These are phyloP conservation scores for Cladophialophora carrionii DNA, from an alignment of 2,329 filamentous ascomycete species.

Conservation along the genomic window DNA sequence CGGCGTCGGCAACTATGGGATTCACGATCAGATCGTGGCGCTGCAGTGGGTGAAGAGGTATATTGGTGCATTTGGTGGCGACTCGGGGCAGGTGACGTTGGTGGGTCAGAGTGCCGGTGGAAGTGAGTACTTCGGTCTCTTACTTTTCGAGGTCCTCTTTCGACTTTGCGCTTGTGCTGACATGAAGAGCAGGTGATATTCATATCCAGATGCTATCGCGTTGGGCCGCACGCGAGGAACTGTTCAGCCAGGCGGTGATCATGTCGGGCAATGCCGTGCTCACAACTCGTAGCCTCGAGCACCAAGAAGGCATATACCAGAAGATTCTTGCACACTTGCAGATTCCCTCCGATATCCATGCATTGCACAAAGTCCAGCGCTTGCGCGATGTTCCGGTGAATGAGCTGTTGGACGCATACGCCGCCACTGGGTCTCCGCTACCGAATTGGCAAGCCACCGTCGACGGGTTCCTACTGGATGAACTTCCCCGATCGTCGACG, in stretches of 20 bases:
- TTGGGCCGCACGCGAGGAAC: neutral
- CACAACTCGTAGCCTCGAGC: conserved; percentile 2
- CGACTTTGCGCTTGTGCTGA: neutral
- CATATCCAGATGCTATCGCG: neutral
- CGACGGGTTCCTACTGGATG: neutral
- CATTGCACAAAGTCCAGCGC: neutral
- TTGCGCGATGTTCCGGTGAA: neutral
- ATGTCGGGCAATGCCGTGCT: conserved; percentile 4
- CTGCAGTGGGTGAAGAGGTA: neutral
- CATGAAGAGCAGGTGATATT: neutral
- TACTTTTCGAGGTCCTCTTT: neutral
- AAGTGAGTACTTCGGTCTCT: neutral
- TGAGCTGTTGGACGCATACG: neutral
- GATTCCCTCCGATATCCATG: neutral
- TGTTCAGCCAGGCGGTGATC: conserved; percentile 6
- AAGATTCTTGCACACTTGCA: neutral
- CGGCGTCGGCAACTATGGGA: neutral
- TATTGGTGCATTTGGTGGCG: neutral
- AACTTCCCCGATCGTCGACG: neutral
- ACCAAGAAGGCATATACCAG: conserved; percentile 6
- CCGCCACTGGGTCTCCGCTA: neutral
- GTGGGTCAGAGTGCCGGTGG: neutral
- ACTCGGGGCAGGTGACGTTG: neutral
- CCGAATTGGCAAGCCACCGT: neutral
- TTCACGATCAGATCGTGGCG: neutral